Base-by-base conservation (phyloP, 2,329 filamentous ascomycete genomes). In the Fusarium keratoplasticum region DNA sequence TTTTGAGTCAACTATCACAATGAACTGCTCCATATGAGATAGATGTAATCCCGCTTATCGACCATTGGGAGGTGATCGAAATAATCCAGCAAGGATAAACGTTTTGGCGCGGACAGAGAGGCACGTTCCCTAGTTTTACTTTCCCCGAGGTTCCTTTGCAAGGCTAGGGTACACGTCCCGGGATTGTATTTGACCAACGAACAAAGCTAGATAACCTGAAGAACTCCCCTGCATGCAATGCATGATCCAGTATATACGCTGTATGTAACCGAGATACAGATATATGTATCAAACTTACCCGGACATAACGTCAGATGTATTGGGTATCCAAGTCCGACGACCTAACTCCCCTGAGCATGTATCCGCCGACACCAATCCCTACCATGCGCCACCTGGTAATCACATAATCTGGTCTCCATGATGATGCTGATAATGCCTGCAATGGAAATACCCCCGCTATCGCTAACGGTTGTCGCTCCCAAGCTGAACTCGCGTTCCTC, bases 401-500 rank as follows among this genome's bases (percentile, higher is more conserved):
- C 87, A 82, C 96, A 99, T 27, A 98, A 83, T 81, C 89, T 89
- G 2, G 93, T 91, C 84, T 98, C 96, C 82, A 98, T 87, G 3
- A 86, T 87, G 88, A 98, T 96, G 44, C 95, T 92, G 11, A 98
- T 77, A 58, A 98, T 91, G 0, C 95, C 94, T 1, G 96, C 96
- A 14, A 97, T 88, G 79, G 94, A 98, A 36, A 98, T 97, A 0
- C 96, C 96, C 0, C 86, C 95, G 44, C 94, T 96, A 81, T 98
- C 96, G 80, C 95, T 97, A 44, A 98, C 96, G 29, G 93, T 97
- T 4, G 95, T 96, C 0, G 95, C 96, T 0, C 94, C 92, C 2
- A 99, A 85, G 69, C 94, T 97, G 80, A 98, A 98, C 83, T 99
- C 96, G 7, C 96, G 89, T 62, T 98, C 95, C 35, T 91, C 89